Evolutionary conservation across 805 yeast genomes (phyloP).

Genomic region (Saccharomyces eubayanus): DNA sequence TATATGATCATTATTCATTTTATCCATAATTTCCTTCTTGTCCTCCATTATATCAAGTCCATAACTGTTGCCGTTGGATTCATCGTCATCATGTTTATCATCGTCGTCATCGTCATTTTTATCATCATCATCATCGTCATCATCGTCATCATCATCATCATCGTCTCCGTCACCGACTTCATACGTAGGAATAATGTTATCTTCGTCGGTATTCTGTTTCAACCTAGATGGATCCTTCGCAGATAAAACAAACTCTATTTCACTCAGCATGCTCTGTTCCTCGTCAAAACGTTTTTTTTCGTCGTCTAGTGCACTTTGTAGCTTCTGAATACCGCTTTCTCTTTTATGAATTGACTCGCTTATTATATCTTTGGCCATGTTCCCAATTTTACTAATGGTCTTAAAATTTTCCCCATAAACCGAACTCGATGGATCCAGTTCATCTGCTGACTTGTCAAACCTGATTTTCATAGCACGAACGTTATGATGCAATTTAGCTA

Average conservation of each 20-base stretch:
- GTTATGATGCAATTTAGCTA: slow-evolving; percentile 18
- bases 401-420: slow-evolving; percentile 25
- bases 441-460: slow-evolving; percentile 22
- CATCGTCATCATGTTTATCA: background rate
- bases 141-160: slow-evolving; percentile 19
- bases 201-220: slow-evolving; percentile 5
- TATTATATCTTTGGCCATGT: slow-evolving; percentile 23
- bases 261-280: slow-evolving; percentile 23
- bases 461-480: slow-evolving; percentile 20
- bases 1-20: background rate
- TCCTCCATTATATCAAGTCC: background rate
- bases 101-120: background rate
- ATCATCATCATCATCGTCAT: slow-evolving; percentile 12
- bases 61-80: background rate
- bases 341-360: slow-evolving; percentile 25
- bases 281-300: slow-evolving; percentile 21
- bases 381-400: slow-evolving; percentile 28
- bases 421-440: slow-evolving; percentile 22
- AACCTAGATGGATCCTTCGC: slow-evolving; percentile 20
- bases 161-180: slow-evolving; percentile 18
- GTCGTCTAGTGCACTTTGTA: slow-evolving; percentile 20
- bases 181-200: slow-evolving; percentile 25
- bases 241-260: slow-evolving; percentile 19
- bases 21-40: background rate
- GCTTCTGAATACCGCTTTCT: slow-evolving; percentile 19